Evolutionary conservation across 129 eudicot genomes (phyloP).

Genomic region (Gnaphalium uliginosum): DNA sequence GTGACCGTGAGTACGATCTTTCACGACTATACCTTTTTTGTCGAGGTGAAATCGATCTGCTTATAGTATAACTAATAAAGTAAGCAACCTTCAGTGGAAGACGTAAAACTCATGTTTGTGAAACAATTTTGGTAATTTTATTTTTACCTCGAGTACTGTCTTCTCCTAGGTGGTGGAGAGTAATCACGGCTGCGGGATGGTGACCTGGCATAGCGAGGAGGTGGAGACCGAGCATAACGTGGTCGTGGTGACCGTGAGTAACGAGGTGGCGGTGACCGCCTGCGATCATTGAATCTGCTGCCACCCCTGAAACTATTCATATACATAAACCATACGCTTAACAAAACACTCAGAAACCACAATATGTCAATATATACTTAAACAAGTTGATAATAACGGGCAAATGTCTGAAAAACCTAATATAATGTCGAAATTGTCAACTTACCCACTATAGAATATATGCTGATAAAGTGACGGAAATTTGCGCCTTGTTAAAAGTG

Average conservation of each 20-base stretch:
- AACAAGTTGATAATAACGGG: neutral
- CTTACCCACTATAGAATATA: no score
- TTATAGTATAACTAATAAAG: neutral
- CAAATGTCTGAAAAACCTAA: no score
- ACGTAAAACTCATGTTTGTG: neutral
- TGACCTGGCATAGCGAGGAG: conserved; percentile 63
- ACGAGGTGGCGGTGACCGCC: conserved; percentile 62
- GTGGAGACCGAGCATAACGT: conserved; percentile 59
- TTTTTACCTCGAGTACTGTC: conserved; percentile 64
- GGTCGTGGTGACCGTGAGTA: conserved; percentile 46
- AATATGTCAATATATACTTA: neutral
- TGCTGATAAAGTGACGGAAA: no score
- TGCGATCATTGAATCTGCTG: conserved; percentile 49
- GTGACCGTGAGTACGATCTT: conserved; percentile 75
- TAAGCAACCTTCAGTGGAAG: neutral
- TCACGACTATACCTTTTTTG: conserved; percentile 60
- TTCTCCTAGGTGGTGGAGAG: conserved; percentile 74
- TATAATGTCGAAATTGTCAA: no score
- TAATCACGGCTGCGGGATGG: conserved; percentile 64
- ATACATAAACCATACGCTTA: neutral
- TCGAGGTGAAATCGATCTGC: conserved; percentile 72
- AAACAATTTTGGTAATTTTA: neutral
- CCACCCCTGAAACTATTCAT: conserved; percentile 33
- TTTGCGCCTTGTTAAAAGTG: no score
- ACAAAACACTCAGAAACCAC: neutral